Conservation (phyloP, 768 basidiomycete species). For the Naganishia randhawae region DNA sequence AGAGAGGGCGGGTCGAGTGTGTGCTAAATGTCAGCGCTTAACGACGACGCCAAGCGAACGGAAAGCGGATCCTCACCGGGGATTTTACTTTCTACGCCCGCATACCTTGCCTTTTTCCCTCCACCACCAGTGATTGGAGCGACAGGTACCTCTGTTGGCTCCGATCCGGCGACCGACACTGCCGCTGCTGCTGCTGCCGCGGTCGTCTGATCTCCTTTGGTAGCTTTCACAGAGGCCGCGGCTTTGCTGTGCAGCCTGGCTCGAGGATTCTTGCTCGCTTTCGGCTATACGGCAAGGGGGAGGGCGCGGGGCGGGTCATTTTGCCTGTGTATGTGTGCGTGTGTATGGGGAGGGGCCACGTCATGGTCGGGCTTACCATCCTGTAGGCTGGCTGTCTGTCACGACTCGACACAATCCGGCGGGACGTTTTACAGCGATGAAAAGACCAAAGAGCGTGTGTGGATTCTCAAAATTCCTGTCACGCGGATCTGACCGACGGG, state of each 20-base stretch:
- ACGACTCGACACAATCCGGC: no score
- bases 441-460: no score
- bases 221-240: conserved; percentile 42
- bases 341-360: no score
- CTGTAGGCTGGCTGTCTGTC: no score
- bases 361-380: conserved; percentile 15
- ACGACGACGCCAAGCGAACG: neutral
- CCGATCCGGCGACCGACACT: conserved; percentile 31
- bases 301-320: neutral
- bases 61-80: neutral
- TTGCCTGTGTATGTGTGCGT: no score
- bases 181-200: conserved; percentile 40
- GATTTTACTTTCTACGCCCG: neutral
- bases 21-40: neutral
- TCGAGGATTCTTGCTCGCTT: conserved; percentile 27
- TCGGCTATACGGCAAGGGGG: conserved; percentile 18
- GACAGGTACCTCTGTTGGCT: neutral
- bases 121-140: neutral
- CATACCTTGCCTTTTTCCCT: conserved; percentile 6
- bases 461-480: neutral
- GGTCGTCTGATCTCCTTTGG: conserved; percentile 50
- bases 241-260: conserved; percentile 33
- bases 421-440: no score
- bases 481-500: neutral
- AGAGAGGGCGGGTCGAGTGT: neutral